Conservation (phyloP, 352 stramenopile species). For the Globisporangium mamillatum region DNA sequence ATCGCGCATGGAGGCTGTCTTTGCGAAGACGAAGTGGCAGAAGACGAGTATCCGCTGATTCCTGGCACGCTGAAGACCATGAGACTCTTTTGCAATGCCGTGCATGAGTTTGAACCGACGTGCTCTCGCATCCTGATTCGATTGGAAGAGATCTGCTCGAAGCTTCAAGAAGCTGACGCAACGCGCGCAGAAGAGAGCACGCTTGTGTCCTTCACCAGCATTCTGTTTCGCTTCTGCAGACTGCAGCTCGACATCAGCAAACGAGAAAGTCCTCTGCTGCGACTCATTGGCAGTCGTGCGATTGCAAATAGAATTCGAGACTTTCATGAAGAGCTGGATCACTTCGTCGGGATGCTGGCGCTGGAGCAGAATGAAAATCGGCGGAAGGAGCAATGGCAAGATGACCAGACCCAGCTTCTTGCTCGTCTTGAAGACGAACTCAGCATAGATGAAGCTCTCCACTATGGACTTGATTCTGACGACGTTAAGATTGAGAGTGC, state of each 20-base stretch:
- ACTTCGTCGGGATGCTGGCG: neutral
- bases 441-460: neutral
- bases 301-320: neutral
- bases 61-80: neutral
- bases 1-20: neutral
- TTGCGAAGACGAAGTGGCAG: neutral
- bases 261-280: neutral
- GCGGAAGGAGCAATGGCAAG: neutral
- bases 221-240: conserved; percentile 2
- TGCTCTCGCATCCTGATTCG: neutral
- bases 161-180: neutral
- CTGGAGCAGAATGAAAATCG: neutral
- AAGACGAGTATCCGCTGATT: neutral
- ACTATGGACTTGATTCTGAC: neutral
- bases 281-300: neutral
- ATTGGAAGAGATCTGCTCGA: neutral
- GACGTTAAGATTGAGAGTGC: neutral
- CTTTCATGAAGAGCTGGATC: neutral
- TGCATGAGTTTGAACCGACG: neutral
- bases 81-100: neutral
- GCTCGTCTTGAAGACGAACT: neutral
- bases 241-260: neutral
- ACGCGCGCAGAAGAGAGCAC: neutral
- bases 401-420: neutral
- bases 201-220: neutral